phyloP scores from a whole-genome alignment of 257 asterid genomes.

The Jasminum sambac region DNA sequence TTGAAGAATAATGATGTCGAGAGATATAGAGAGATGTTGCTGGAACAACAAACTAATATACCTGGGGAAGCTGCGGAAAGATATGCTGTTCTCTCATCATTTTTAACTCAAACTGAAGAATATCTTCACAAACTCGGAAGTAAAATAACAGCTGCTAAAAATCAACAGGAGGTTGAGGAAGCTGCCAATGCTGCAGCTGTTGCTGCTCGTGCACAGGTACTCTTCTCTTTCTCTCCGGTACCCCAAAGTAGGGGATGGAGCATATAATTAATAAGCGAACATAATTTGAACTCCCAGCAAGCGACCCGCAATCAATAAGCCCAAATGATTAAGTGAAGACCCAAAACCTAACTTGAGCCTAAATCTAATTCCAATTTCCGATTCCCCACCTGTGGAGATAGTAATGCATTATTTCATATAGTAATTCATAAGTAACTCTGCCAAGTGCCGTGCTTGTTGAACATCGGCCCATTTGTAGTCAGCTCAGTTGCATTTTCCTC shows the following conservation, averaged over 20 bases:
- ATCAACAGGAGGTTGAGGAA: conserved; percentile 98
- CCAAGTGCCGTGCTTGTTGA: not conserved
- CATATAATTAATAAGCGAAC: too few relatives aligned
- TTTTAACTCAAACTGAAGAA: conserved; percentile 91
- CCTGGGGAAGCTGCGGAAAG: conserved; percentile 97
- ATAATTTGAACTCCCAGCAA: too few relatives aligned
- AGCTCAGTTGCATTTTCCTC: not conserved
- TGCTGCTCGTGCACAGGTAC: conserved; percentile 90
- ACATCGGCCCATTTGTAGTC: not conserved
- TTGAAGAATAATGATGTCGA: conserved; percentile 97
- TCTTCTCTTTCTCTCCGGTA: conserved; percentile 11
- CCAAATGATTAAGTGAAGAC: not conserved
- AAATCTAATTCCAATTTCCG: too few relatives aligned
- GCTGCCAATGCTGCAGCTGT: conserved; percentile 82
- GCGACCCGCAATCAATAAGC: too few relatives aligned
- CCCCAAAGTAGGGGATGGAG: not conserved
- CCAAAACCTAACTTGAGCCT: too few relatives aligned
- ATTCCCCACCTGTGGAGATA: too few relatives aligned
- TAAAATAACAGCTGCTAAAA: conserved; percentile 91
- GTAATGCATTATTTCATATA: not conserved
- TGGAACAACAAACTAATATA: conserved; percentile 85
- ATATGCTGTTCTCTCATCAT: conserved; percentile 93
- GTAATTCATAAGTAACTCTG: not conserved
- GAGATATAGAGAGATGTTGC: conserved; percentile 95
- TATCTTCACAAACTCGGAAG: conserved; percentile 89